Conservation (phyloP, 2,329 filamentous ascomycete genomes). For the Pyricularia grisea region DNA sequence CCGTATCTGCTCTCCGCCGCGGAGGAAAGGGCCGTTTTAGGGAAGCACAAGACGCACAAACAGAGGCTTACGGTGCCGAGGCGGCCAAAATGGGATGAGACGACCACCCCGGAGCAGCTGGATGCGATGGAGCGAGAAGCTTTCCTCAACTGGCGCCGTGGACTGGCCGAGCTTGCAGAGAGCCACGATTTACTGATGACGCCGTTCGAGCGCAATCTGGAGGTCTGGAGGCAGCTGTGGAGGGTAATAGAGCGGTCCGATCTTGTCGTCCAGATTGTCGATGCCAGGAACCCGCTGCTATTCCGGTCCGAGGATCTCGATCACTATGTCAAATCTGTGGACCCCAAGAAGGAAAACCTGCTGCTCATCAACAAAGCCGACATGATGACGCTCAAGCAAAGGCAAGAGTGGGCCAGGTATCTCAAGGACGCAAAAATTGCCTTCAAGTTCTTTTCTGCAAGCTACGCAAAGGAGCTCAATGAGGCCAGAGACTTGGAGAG, state of each 20-base stretch:
- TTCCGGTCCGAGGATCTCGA: slow-evolving; percentile 94
- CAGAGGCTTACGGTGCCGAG: slow-evolving; percentile 77
- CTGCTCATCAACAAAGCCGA: slow-evolving; percentile 97
- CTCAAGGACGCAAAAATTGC: slow-evolving; percentile 73
- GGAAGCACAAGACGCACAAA: slow-evolving; percentile 77
- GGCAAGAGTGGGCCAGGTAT: slow-evolving; percentile 76
- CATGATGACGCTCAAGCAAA: slow-evolving; percentile 89
- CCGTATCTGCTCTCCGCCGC: slow-evolving; percentile 79
- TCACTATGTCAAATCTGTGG: slow-evolving; percentile 86
- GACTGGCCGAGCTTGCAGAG: slow-evolving; percentile 86
- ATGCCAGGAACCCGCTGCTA: slow-evolving; percentile 86
- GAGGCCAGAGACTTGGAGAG: slow-evolving; percentile 55
- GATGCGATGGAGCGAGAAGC: slow-evolving; percentile 71
- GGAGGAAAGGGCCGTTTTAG: slow-evolving; percentile 69
- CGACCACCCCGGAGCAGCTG: slow-evolving; percentile 74
- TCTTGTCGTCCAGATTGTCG: slow-evolving; percentile 94
- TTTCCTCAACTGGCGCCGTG: slow-evolving; percentile 80
- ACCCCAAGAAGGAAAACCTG: slow-evolving; percentile 79
- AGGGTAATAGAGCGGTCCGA: slow-evolving; percentile 95
- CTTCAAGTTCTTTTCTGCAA: slow-evolving; percentile 94
- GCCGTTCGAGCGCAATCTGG: slow-evolving; percentile 91
- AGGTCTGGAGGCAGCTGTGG: slow-evolving; percentile 98
- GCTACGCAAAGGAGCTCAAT: slow-evolving; percentile 80
- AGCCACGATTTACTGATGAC: slow-evolving; percentile 94
- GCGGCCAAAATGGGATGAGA: slow-evolving; percentile 78